These are phyloP conservation scores for Nicotiana obtusifolia DNA, from an alignment of 257 asterid species.

Conservation along the genomic window DNA sequence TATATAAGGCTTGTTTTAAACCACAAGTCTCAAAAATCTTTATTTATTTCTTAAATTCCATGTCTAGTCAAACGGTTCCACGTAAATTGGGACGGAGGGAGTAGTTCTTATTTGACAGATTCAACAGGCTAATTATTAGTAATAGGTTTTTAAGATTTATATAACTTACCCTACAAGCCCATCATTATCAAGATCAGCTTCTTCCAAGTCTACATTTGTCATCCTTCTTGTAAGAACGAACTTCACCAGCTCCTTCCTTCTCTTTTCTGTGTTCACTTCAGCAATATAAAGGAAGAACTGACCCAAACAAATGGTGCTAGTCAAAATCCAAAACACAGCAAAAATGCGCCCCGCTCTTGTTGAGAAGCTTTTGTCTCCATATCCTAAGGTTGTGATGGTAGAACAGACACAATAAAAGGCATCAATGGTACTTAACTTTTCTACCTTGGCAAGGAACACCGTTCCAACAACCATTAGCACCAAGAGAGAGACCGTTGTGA, in stretches of 20 bases:
- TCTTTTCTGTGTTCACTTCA: slow-evolving; percentile 67
- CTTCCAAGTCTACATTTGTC: slow-evolving; percentile 81
- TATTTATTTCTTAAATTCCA: no score
- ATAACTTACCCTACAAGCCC: slow-evolving; percentile 59
- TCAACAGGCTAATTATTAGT: background rate
- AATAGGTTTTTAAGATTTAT: background rate
- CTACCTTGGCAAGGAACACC: slow-evolving; percentile 43
- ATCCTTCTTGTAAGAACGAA: slow-evolving; percentile 52
- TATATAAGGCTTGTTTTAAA: no score
- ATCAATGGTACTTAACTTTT: slow-evolving; percentile 57
- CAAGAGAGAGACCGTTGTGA: slow-evolving; percentile 28
- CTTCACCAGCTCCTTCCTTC: slow-evolving; percentile 53
- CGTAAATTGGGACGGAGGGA: background rate
- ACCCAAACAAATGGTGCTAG: slow-evolving; percentile 67
- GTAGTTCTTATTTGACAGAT: background rate
- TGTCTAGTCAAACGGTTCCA: background rate
- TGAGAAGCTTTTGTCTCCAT: slow-evolving; percentile 92
- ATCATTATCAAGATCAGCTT: slow-evolving; percentile 76
- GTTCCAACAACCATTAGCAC: slow-evolving; percentile 52
- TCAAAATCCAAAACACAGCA: slow-evolving; percentile 81
- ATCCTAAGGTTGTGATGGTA: slow-evolving; percentile 83
- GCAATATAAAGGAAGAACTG: slow-evolving; percentile 67
- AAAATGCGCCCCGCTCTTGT: slow-evolving; percentile 76
- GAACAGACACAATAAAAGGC: slow-evolving; percentile 86
- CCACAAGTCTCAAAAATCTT: no score